Percentiles rank a stretch among this genome's conserved stretches.
phyloP scores from a whole-genome alignment of 371 early-diverging fungal species.

The Mortierella sp. region DNA sequence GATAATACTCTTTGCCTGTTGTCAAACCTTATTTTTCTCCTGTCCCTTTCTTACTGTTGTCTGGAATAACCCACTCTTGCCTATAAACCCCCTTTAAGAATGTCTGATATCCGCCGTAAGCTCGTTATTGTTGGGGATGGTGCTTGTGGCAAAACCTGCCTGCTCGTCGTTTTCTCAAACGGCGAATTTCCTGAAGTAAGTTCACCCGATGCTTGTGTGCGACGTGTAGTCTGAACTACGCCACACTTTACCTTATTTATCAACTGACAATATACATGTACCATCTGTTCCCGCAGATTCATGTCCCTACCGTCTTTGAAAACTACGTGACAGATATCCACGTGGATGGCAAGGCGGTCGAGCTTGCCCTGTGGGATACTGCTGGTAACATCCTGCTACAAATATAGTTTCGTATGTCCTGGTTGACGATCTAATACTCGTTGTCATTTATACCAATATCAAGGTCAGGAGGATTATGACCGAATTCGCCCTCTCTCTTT shows the following conservation, averaged over 20 bases:
- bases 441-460: not conserved
- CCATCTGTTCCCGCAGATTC: slow-evolving; percentile 64
- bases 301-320: slow-evolving; percentile 97
- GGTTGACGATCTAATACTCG: too few species aligned
- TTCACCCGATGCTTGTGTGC: not conserved
- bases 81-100: slow-evolving; percentile 24
- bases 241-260: too few species aligned
- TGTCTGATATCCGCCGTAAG: slow-evolving; percentile 92
- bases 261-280: too few species aligned
- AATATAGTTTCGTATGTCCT: not conserved
- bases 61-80: not conserved
- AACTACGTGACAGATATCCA: slow-evolving; percentile 95
- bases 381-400: slow-evolving; percentile 62
- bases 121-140: slow-evolving; percentile 98
- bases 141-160: slow-evolving; percentile 97
- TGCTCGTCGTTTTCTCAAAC: slow-evolving; percentile 94
- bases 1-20: not conserved
- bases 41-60: not conserved
- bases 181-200: slow-evolving; percentile 93
- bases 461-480: slow-evolving; percentile 94
- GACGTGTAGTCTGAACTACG: too few species aligned
- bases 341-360: slow-evolving; percentile 92
- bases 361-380: slow-evolving; percentile 90
- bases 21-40: not conserved
- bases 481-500: slow-evolving; percentile 96